phyloP scores from a whole-genome alignment of 169 alveolate species.

The Miamiensis avidus region DNA sequence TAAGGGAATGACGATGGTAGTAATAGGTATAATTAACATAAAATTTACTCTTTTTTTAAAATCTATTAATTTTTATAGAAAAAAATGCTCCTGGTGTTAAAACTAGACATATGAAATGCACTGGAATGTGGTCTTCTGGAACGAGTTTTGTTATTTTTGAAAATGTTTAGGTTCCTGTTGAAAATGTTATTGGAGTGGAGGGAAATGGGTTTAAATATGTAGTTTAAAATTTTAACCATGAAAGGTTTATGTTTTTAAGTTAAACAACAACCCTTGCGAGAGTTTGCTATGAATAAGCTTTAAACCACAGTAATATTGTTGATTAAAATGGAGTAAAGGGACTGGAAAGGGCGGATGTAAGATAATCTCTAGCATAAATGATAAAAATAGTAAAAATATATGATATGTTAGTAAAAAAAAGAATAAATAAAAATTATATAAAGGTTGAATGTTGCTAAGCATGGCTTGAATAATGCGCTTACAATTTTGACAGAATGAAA shows the following conservation, averaged over 20 bases:
- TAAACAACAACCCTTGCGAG: slow-evolving; percentile 38
- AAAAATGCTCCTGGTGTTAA: slow-evolving; percentile 48
- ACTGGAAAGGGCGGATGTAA: neutral
- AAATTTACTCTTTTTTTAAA: too few relatives aligned
- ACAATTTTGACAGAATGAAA: neutral
- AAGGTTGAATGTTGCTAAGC: slow-evolving; percentile 38
- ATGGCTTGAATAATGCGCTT: neutral
- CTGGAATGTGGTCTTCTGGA: slow-evolving; percentile 54
- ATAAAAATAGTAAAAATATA: neutral
- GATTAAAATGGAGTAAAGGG: neutral
- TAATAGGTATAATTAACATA: too few relatives aligned
- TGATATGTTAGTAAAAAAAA: too few relatives aligned
- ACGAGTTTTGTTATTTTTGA: slow-evolving; percentile 57
- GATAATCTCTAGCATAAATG: neutral
- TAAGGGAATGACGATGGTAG: slow-evolving; percentile 42
- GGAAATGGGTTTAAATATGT: slow-evolving; percentile 41
- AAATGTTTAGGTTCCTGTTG: slow-evolving; percentile 42
- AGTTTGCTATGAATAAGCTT: slow-evolving; percentile 38
- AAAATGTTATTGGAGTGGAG: slow-evolving; percentile 46
- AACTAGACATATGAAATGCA: slow-evolving; percentile 53
- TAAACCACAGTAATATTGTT: too few relatives aligned
- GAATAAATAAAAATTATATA: slow-evolving; percentile 4
- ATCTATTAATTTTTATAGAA: too few relatives aligned
- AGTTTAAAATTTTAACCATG: slow-evolving; percentile 42
- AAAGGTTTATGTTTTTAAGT: slow-evolving; percentile 1